Evolutionary conservation across 306 rosid genomes (phyloP).

Genomic region (Potentilla sterilis): DNA sequence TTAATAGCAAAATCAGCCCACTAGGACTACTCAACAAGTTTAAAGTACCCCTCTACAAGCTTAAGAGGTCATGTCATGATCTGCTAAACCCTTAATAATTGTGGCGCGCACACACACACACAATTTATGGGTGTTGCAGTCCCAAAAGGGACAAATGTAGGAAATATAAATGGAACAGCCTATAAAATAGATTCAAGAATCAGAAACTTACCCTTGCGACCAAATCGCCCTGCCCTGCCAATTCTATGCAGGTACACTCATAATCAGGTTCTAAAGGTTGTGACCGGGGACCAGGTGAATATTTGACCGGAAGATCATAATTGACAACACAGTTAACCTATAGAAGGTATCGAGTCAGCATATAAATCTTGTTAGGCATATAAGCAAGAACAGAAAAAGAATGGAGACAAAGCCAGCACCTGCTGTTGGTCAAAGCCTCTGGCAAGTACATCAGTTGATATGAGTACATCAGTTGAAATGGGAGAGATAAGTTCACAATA

Average conservation of each 20-base stretch:
- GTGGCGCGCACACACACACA: not conserved
- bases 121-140: not conserved
- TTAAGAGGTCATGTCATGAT: not conserved
- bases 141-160: not conserved
- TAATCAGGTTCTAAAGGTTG: constrained; percentile 58
- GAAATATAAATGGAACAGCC: not conserved
- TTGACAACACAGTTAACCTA: constrained; percentile 81
- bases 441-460: constrained; percentile 78
- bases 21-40: not conserved
- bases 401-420: constrained; percentile 33
- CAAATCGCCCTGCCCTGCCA: no score
- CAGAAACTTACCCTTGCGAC: constrained; percentile 70
- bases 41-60: not conserved
- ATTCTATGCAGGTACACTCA: constrained; percentile 82
- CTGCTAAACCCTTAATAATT: no score
- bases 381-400: not conserved
- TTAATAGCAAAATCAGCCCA: not conserved
- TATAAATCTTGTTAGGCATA: not conserved
- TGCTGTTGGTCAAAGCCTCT: constrained; percentile 91
- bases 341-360: constrained; percentile 22
- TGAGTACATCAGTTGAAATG: no score
- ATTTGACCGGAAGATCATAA: constrained; percentile 72
- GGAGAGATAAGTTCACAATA: no score
- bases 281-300: constrained; percentile 12
- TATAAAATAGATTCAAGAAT: not conserved